A percentile compares a stretch with the other conserved stretches of the same genome.
Conservation (phyloP, 148 eudicot species). For the Chenopodium suecicum region DNA sequence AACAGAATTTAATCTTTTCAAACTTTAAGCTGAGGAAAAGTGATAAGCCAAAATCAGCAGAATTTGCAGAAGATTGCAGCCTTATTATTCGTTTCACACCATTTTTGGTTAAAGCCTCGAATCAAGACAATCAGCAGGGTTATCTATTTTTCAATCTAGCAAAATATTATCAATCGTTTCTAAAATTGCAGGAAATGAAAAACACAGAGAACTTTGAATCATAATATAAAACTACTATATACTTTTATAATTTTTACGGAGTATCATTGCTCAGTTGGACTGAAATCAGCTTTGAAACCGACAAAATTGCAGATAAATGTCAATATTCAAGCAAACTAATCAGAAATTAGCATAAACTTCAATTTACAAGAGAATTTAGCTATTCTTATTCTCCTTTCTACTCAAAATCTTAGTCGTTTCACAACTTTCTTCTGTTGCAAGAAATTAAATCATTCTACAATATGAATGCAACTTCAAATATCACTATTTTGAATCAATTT, state of each 20-base stretch:
- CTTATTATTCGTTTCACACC: background rate
- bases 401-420: background rate
- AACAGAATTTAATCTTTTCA: background rate
- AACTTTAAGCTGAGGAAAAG: background rate
- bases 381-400: background rate
- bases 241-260: too few relatives aligned
- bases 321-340: background rate
- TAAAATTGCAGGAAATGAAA: background rate
- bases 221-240: too few relatives aligned
- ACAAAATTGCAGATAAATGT: background rate
- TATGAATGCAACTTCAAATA: background rate
- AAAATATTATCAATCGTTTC: background rate
- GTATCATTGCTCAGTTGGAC: too few relatives aligned
- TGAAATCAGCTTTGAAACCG: background rate
- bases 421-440: background rate
- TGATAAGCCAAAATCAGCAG: background rate
- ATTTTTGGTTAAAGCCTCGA: background rate
- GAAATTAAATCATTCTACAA: background rate
- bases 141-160: background rate
- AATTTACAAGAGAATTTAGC: background rate
- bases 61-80: background rate
- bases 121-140: background rate
- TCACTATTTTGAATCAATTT: background rate
- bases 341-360: background rate
- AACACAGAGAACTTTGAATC: background rate